Conservation (phyloP, 345 rosid genomes). For the Odontarrhena argentea region DNA sequence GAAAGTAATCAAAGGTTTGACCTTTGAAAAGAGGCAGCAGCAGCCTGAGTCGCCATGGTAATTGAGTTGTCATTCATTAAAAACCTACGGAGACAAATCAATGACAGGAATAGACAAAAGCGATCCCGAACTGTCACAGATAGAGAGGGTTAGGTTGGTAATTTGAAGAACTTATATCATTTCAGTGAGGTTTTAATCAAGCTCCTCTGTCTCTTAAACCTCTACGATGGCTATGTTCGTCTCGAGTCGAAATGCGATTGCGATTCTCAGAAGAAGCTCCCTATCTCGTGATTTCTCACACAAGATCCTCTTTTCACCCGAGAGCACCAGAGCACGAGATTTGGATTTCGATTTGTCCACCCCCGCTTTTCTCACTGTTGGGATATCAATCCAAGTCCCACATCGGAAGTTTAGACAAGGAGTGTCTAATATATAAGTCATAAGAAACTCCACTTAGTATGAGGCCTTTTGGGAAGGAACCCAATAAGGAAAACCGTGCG, state of each 20-base stretch:
- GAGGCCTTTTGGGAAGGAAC: no score
- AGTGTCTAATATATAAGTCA: no score
- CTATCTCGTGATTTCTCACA: constrained; percentile 41
- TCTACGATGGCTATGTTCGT: constrained; percentile 54
- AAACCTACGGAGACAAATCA: background rate
- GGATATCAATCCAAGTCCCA: no score
- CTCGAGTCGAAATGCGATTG: constrained; percentile 52
- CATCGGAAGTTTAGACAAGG: no score
- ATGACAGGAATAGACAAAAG: background rate
- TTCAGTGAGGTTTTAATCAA: constrained; percentile 15
- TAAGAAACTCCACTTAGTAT: no score
- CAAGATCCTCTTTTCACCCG: constrained; percentile 32
- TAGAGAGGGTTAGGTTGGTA: no score
- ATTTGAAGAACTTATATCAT: no score
- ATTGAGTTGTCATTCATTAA: background rate
- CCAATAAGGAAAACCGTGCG: no score
- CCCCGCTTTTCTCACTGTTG: constrained; percentile 21
- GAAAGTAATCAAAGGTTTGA: background rate
- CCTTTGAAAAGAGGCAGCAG: constrained; percentile 41
- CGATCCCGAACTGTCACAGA: no score
- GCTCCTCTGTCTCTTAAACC: no score
- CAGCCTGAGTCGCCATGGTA: constrained; percentile 39
- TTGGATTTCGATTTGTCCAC: no score
- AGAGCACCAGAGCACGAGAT: no score
- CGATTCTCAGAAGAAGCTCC: constrained; percentile 43